Base-by-base conservation (phyloP, 139 green algal genomes). In the Chlorella sp. region DNA sequence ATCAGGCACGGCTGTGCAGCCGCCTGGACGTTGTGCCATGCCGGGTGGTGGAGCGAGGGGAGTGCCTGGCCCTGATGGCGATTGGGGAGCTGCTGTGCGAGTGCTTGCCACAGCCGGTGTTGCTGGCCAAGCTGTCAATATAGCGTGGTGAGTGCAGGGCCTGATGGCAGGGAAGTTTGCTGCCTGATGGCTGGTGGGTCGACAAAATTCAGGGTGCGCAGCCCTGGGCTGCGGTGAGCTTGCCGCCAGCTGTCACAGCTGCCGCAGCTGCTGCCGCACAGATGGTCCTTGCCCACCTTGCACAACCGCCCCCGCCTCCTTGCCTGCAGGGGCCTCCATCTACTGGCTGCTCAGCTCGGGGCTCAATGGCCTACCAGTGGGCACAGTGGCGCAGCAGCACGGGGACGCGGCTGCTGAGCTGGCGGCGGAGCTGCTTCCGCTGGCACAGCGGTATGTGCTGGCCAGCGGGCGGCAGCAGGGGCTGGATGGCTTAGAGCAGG, bases 301-400 rank as follows among this genome's bases (percentile, higher is more conserved):
- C n/a, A n/a, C n/a, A n/a, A n/a, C n/a, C n/a, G n/a, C n/a, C n/a
- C n/a, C n/a, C n/a, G n/a, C n/a, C n/a, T n/a, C n/a, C n/a, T n/a
- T n/a, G n/a, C n/a, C n/a, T 60, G 51, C 51, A 60, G 51, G 51
- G 89, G 62, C 76, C 26, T 73, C 51, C 62, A 85, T 92, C 26
- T 92, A 93, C 54, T 92, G 89, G 89, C 43, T 93, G 83, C 40
- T 92, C 38, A 93, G 88, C 56, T 67, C 83, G 0, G 89, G 64
- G 16, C 88, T 91, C 20, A 74, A 82, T 2, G 88, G 81, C n/a
- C 43, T 54, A 28, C 43, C 90, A 73, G 89, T 92, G 22, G 89
- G 88, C 9, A 13, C 51, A 34, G 24, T 92, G 30, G 87, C 70
- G 32, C 11, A 36, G 26, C 48, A 73, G 28, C 84, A 89, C 34